Conservation (phyloP, 192 early-diverging fungal species). For the Helicostylum pulchrum region DNA sequence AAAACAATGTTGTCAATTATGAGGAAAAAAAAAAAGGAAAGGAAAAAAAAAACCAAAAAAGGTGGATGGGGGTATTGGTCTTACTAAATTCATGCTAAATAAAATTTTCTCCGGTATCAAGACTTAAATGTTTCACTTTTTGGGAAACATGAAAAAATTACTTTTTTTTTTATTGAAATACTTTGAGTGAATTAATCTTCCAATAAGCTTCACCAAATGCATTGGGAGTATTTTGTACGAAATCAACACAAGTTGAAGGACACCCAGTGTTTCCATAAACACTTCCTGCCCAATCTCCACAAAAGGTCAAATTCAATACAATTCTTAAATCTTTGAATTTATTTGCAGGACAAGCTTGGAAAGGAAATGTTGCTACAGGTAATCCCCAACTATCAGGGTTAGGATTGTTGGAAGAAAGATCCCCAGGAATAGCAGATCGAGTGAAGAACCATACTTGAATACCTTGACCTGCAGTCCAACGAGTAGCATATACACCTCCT, state of each 20-base stretch:
- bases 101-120: neutral
- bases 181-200: conserved; percentile 18
- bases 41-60: neutral
- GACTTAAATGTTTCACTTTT: neutral
- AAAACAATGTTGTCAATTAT: neutral
- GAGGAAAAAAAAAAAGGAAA: neutral
- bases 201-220: conserved; percentile 25
- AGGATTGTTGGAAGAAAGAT: conserved; percentile 32
- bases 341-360: conserved; percentile 3
- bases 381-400: conserved; percentile 35
- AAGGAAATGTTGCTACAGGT: conserved; percentile 16
- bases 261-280: conserved; percentile 3
- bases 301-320: conserved; percentile 13
- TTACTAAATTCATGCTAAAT: neutral
- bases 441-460: conserved; percentile 45
- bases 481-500: conserved; percentile 44
- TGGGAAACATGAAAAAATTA: neutral
- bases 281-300: conserved; percentile 37
- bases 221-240: conserved; percentile 11
- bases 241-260: conserved; percentile 18
- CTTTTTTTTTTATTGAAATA: conserved; percentile 6
- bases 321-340: conserved; percentile 10
- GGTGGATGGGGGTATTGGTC: neutral
- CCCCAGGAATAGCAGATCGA: conserved; percentile 30
- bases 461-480: conserved; percentile 20